phyloP scores from a whole-genome alignment of 345 rosid species.

The Eucalyptus tenuipes region DNA sequence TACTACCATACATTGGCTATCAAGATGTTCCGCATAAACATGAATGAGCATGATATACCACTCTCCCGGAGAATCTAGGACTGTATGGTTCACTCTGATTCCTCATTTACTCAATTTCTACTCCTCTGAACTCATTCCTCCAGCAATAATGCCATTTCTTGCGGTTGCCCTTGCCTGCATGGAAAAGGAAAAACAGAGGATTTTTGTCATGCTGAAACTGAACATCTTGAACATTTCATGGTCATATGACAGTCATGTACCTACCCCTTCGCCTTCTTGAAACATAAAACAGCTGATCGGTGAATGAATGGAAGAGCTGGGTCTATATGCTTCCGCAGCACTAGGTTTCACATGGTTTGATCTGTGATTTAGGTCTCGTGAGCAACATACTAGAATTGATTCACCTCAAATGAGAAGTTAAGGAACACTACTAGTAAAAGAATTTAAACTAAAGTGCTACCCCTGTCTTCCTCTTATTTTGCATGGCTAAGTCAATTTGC shows the following conservation, averaged over 20 bases:
- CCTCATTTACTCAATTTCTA: background rate
- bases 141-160: background rate
- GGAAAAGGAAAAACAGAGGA: background rate
- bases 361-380: background rate
- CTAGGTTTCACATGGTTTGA: background rate
- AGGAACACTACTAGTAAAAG: background rate
- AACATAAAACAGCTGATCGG: background rate
- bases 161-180: background rate
- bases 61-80: background rate
- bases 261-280: background rate
- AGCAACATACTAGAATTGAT: background rate
- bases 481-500: background rate
- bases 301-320: background rate
- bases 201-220: background rate
- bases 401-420: background rate
- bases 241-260: background rate
- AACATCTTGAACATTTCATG: background rate
- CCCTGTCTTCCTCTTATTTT: background rate
- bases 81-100: background rate
- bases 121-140: background rate
- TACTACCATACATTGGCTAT: background rate
- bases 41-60: background rate
- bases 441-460: background rate
- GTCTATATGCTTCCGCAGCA: background rate
- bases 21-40: background rate